Evolutionary conservation across 495 filamentous ascomycete species (phyloP).

Genomic region (Amniculicola lignicola): DNA sequence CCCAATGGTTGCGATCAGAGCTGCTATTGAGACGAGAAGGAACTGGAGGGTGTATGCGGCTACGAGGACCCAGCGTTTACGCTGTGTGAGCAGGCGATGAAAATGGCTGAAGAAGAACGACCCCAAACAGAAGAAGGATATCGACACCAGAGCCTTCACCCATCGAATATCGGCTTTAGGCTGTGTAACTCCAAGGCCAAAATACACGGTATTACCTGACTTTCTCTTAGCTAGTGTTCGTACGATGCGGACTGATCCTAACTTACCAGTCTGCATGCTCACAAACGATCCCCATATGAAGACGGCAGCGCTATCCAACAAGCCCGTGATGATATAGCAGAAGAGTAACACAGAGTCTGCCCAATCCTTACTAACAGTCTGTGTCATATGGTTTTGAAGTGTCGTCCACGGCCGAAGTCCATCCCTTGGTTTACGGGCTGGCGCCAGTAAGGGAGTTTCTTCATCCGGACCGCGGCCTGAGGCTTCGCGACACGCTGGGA

Average conservation of each 20-base stretch:
- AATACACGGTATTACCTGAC: conserved; percentile 64
- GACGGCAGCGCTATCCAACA: conserved; percentile 69
- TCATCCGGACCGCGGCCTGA: conserved; percentile 7
- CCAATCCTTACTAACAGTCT: conserved; percentile 51
- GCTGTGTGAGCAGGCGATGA: conserved; percentile 55
- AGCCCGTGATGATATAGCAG: conserved; percentile 70
- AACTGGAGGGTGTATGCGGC: conserved; percentile 58
- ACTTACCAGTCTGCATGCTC: conserved; percentile 69
- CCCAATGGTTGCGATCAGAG: conserved; percentile 53
- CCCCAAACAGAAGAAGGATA: conserved; percentile 64
- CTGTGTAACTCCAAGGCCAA: conserved; percentile 61
- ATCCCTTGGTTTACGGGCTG: conserved; percentile 2
- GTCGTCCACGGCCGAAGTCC: neutral
- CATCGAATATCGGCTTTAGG: conserved; percentile 55
- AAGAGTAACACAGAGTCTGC: conserved; percentile 61
- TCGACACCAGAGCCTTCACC: conserved; percentile 63
- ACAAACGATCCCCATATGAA: conserved; percentile 74
- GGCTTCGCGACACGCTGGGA: neutral
- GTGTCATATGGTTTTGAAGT: conserved; percentile 43
- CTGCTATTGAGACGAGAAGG: conserved; percentile 53
- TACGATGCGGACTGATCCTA: neutral
- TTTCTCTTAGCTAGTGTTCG: neutral
- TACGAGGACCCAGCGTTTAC: conserved; percentile 60
- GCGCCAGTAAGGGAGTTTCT: conserved; percentile 30
- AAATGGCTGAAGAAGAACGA: conserved; percentile 61